Percentiles rank a stretch among this genome's conserved stretches.
Evolutionary conservation across 306 rosid genomes (phyloP).

Genomic region (Cicer cuneatum): DNA sequence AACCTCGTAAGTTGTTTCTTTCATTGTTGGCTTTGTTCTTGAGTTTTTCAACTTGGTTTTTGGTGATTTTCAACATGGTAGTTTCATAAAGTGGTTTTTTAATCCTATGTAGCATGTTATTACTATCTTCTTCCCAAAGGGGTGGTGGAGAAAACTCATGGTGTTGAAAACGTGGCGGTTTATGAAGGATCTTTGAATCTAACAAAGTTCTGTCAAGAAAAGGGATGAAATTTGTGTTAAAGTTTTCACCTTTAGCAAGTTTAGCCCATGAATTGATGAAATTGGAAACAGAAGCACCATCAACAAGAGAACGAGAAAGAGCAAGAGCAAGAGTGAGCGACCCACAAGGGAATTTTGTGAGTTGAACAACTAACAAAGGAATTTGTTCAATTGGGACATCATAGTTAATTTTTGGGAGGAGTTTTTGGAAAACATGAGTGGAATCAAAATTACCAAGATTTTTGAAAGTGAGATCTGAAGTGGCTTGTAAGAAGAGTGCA

Average conservation of each 20-base stretch:
- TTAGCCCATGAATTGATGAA: slow-evolving; percentile 49
- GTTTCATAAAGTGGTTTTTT: not conserved
- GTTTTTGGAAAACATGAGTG: not conserved
- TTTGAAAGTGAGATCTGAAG: not conserved
- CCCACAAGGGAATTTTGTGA: slow-evolving; percentile 37
- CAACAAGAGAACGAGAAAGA: slow-evolving; percentile 23
- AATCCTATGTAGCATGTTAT: not conserved
- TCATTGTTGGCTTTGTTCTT: not conserved
- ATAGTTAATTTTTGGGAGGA: slow-evolving; percentile 21
- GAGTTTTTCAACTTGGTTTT: not conserved
- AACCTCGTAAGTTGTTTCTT: not conserved
- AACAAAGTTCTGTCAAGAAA: slow-evolving; percentile 30
- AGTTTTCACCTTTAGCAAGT: slow-evolving; percentile 25
- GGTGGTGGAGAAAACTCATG: slow-evolving; percentile 51
- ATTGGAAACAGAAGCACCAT: slow-evolving; percentile 22
- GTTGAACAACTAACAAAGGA: slow-evolving; percentile 43
- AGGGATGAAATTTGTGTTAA: slow-evolving; percentile 24
- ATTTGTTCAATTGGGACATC: slow-evolving; percentile 26
- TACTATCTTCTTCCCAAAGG: slow-evolving; percentile 14
- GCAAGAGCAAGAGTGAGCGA: slow-evolving; percentile 9
- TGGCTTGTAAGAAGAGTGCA: slow-evolving; percentile 36
- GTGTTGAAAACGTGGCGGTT: slow-evolving; percentile 43
- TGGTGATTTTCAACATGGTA: not conserved
- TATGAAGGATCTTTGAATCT: slow-evolving; percentile 21
- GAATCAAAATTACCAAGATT: slow-evolving; percentile 1